A percentile compares a stretch with the other conserved stretches of the same genome.
Evolutionary conservation across 176 grass and related monocot genomes (phyloP).

Genomic region (Aegilops speltoides): DNA sequence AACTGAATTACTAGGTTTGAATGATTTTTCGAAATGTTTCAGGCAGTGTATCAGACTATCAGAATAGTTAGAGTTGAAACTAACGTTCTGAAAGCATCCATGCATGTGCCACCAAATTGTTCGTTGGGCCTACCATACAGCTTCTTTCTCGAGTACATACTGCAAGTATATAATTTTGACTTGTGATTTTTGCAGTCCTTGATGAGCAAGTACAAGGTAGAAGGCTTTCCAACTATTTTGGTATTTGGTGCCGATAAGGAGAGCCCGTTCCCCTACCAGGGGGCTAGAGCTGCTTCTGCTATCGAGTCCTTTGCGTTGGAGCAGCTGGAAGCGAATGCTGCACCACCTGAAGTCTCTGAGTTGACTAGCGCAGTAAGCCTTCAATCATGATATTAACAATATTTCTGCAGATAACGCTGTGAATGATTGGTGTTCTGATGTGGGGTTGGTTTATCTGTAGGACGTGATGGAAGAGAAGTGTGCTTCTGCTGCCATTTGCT

Average conservation of each 20-base stretch:
- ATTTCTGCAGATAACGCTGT: background rate
- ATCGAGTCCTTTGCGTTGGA: constrained; percentile 87
- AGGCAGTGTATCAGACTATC: background rate
- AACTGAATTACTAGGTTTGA: background rate
- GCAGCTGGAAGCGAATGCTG: constrained; percentile 84
- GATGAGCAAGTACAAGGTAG: constrained; percentile 97
- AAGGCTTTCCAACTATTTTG: constrained; percentile 98
- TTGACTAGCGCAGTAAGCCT: constrained; percentile 65
- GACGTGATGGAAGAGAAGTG: constrained; percentile 95
- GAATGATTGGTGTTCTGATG: constrained; percentile 25
- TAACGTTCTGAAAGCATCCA: background rate
- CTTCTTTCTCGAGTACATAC: background rate
- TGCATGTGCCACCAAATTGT: background rate
- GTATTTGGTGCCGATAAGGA: constrained; percentile 96
- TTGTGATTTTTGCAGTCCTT: constrained; percentile 69
- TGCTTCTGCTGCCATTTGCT: constrained; percentile 94
- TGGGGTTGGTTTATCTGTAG: constrained; percentile 38
- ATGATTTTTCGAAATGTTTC: background rate
- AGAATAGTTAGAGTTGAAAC: constrained; percentile 2
- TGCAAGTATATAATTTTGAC: background rate
- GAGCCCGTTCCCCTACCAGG: constrained; percentile 73
- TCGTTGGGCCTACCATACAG: background rate
- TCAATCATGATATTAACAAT: constrained; percentile 13
- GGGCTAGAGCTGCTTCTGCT: constrained; percentile 68
- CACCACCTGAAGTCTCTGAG: constrained; percentile 83